Evolutionary conservation across 805 yeast genomes (phyloP).

Genomic region (Schwanniomyces occidentalis): DNA sequence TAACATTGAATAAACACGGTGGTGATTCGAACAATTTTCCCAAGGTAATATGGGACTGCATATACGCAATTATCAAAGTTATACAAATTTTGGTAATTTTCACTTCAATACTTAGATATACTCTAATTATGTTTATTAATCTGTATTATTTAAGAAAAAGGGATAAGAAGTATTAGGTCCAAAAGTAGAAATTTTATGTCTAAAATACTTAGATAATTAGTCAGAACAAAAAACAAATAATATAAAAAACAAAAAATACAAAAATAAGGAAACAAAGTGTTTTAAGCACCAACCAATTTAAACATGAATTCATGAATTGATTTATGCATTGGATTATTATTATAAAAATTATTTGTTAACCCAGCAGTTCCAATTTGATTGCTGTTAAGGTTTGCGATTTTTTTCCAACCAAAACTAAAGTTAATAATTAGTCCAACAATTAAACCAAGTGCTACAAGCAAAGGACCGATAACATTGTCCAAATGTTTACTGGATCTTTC

Average conservation of each 20-base stretch:
- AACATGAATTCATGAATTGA: slow-evolving; percentile 35
- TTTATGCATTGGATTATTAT: slow-evolving; percentile 33
- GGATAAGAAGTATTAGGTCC: too few relatives aligned
- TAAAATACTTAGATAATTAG: too few relatives aligned
- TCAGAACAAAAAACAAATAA: too few relatives aligned
- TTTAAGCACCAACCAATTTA: slow-evolving; percentile 18
- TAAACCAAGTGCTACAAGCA: slow-evolving; percentile 72
- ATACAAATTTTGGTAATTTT: too few relatives aligned
- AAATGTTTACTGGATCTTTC: slow-evolving; percentile 84
- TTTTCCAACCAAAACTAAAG: slow-evolving; percentile 61
- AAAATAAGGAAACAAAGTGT: too few relatives aligned
- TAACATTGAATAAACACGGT: slow-evolving; percentile 9
- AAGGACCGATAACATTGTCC: slow-evolving; percentile 89
- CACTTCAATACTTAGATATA: too few relatives aligned
- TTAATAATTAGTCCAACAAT: slow-evolving; percentile 66
- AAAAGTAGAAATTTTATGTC: too few relatives aligned
- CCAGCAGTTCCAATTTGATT: slow-evolving; percentile 19
- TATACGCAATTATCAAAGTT: too few relatives aligned
- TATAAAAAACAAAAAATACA: too few relatives aligned
- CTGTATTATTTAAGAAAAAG: too few relatives aligned
- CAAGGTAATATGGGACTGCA: too few relatives aligned
- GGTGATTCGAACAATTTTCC: slow-evolving; percentile 4
- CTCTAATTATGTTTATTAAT: too few relatives aligned
- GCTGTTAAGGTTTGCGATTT: slow-evolving; percentile 14
- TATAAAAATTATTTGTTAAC: slow-evolving; percentile 28